Conservation (phyloP, 108 stramenopile genomes). For the Schizochytrium sp. region DNA sequence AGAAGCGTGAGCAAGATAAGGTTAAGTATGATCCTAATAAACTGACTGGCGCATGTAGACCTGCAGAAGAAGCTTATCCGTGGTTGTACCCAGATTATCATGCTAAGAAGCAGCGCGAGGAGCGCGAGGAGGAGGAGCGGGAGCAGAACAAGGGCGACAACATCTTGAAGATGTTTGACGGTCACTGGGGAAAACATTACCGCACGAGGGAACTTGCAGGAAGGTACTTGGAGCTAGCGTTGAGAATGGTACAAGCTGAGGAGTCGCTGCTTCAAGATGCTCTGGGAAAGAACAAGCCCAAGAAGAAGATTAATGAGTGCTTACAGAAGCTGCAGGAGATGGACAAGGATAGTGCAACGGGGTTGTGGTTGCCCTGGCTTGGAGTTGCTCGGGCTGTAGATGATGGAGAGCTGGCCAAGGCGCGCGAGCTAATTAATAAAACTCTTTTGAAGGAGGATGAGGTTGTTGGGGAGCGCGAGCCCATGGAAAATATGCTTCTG, state of each 20-base stretch:
- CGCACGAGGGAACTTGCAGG: neutral
- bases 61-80: conserved; percentile 53
- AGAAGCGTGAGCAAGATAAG: neutral
- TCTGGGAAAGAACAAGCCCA: neutral
- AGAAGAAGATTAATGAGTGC: neutral
- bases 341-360: neutral
- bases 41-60: neutral
- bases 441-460: neutral
- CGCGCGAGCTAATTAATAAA: neutral
- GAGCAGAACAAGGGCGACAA: conserved; percentile 50
- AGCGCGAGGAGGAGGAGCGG: conserved; percentile 57
- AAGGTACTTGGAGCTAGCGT: conserved; percentile 8
- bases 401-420: conserved; percentile 15
- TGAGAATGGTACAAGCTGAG: neutral
- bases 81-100: conserved; percentile 59
- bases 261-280: neutral
- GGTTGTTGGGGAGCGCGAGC: neutral
- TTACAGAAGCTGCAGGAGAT: neutral
- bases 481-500: conserved; percentile 4
- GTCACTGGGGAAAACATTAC: conserved; percentile 40
- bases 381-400: neutral
- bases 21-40: conserved; percentile 47
- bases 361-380: conserved; percentile 29
- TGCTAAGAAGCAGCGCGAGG: conserved; percentile 9
- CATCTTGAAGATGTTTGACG: neutral